Conservation (phyloP, 208 protist genomes). For the Porcisia deanei region DNA sequence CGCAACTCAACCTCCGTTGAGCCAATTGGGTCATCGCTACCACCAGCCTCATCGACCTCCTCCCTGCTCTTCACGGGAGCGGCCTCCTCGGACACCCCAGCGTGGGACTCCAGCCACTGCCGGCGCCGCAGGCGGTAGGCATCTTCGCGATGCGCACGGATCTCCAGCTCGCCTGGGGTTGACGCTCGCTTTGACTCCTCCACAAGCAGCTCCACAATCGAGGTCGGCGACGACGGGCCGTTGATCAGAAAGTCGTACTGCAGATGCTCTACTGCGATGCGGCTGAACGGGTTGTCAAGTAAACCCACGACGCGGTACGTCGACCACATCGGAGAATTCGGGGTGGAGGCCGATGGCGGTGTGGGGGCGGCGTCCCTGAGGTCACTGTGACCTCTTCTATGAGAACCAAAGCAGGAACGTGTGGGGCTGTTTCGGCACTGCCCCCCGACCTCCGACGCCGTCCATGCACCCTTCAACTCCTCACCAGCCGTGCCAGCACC, state of each 20-base stretch:
- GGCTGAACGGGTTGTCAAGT: constrained; percentile 43
- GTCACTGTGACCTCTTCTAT: background rate
- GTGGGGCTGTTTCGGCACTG: too few relatives aligned
- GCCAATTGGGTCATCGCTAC: too few relatives aligned
- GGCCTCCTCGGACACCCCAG: too few relatives aligned
- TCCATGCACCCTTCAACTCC: too few relatives aligned
- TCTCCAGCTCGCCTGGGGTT: constrained; percentile 27
- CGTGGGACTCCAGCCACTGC: constrained; percentile 23
- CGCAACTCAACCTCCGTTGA: too few relatives aligned
- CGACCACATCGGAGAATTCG: constrained; percentile 4
- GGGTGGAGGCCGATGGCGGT: background rate
- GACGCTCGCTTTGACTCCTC: constrained; percentile 33
- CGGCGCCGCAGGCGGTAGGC: constrained; percentile 23
- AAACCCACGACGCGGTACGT: constrained; percentile 27
- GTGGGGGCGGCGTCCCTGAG: background rate
- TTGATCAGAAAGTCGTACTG: constrained; percentile 36
- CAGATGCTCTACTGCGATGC: constrained; percentile 24
- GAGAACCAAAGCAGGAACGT: too few relatives aligned
- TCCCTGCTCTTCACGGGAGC: too few relatives aligned
- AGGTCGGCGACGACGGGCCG: constrained; percentile 18
- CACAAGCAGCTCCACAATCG: constrained; percentile 33
- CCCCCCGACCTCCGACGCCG: too few relatives aligned
- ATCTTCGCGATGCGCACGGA: constrained; percentile 21
- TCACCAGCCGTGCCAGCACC: background rate
- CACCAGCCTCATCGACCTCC: too few relatives aligned